Base-by-base conservation (phyloP, 108 stramenopile genomes). In the Skeletonema marinoi region DNA sequence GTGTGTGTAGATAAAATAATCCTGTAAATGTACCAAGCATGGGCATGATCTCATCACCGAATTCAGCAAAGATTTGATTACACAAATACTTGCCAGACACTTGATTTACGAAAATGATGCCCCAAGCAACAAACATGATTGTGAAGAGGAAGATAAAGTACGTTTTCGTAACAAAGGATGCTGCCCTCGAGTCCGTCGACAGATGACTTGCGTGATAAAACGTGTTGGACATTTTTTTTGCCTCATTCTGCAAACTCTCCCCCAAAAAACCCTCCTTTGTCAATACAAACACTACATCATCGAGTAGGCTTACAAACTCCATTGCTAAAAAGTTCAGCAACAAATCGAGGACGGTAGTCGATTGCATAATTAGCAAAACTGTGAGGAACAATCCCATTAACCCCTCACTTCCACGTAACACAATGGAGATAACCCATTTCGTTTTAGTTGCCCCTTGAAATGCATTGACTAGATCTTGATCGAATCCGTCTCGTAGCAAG, bases 291-390 rank as follows among this genome's bases (percentile, higher is more conserved):
- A 60, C 73, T 10, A 58, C 73, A 36, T 78, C 41, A n/a, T 78
- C 78, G 16, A 78, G 71, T 17, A 25, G n/a, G 7, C 38, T 36
- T 14, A 74, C 73, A 67, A 78, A 78, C 41, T 78, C 73, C 41
- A 78, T 59, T 8, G 78, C 78, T 38, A 71, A 71, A 32, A 78
- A 78, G 54, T 78, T 78, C 35, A 78, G 30, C 6, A 78, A 44
- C 17, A 78, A 56, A 6, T 78, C 78, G n/a, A 73, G 13, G 12
- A 54, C 58, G 0, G 9, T 33, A 14, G 41, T 12, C 7, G 72
- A 42, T 58, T 51, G 51, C 6, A 78, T 31, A 36, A 78, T 68
- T 0, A 78, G 63, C 16, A 78, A 35, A 4, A 73, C 30, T 4
- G 78, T 66, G 9, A 65, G 35, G 8, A 60, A 11, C 9, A 67